Conservation (phyloP, 2,329 filamentous ascomycete genomes). For the Hypocrella siamensis region DNA sequence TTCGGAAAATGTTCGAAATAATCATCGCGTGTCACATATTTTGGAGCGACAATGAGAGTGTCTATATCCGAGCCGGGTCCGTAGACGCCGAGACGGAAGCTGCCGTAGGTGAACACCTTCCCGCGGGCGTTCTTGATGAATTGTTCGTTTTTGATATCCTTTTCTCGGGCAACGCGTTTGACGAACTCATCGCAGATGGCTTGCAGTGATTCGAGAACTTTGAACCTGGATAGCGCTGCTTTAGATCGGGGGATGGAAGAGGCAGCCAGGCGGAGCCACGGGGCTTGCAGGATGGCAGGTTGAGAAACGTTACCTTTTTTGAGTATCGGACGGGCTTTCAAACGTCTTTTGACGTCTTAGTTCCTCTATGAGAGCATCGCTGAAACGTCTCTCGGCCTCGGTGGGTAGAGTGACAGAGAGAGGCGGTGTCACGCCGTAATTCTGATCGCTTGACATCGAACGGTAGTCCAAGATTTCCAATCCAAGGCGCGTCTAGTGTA, state of each 20-base stretch:
- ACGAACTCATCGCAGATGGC: slow-evolving; percentile 77
- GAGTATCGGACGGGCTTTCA: slow-evolving; percentile 66
- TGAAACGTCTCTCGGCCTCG: slow-evolving; percentile 58
- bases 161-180: slow-evolving; percentile 58
- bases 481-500: no score
- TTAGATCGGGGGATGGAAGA: not conserved
- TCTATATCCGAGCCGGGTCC: slow-evolving; percentile 96
- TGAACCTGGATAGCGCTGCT: slow-evolving; percentile 42
- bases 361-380: slow-evolving; percentile 67
- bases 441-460: slow-evolving; percentile 22
- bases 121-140: slow-evolving; percentile 74
- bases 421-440: slow-evolving; percentile 61
- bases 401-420: slow-evolving; percentile 68
- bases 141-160: slow-evolving; percentile 55
- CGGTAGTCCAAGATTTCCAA: no score
- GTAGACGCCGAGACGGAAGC: slow-evolving; percentile 85
- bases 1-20: slow-evolving; percentile 86
- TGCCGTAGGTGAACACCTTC: slow-evolving; percentile 91
- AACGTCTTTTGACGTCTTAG: slow-evolving; percentile 84
- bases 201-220: slow-evolving; percentile 64
- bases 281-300: not conserved
- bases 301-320: slow-evolving; percentile 47
- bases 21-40: slow-evolving; percentile 75
- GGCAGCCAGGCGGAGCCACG: not conserved
- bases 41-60: slow-evolving; percentile 81